These are phyloP conservation scores for Mycena epipterygia DNA, from an alignment of 768 basidiomycete genomes.

Conservation along the genomic window DNA sequence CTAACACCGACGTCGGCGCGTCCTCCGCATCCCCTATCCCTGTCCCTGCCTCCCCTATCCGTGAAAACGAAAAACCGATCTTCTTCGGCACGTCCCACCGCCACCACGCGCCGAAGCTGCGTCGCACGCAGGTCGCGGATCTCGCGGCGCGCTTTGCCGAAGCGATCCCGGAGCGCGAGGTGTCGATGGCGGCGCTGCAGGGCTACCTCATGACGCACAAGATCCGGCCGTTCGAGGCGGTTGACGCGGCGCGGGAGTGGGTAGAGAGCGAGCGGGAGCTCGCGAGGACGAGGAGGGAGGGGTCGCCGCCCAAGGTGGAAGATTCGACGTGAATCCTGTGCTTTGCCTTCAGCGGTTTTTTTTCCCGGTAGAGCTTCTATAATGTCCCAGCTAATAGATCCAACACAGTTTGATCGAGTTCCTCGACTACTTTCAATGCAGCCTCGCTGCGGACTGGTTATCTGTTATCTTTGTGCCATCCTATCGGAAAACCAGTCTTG, in stretches of 20 bases:
- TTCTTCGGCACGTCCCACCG: conserved; percentile 46
- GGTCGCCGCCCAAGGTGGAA: too few species aligned
- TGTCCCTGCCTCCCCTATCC: conserved; percentile 37
- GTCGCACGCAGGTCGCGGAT: conserved; percentile 49
- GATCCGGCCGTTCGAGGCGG: conserved; percentile 44
- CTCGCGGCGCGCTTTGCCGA: conserved; percentile 71
- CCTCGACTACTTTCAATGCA: too few species aligned
- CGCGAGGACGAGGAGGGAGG: too few species aligned
- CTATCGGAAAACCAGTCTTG: too few species aligned
- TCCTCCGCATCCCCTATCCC: not conserved
- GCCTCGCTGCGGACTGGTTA: too few species aligned
- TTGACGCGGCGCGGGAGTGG: conserved; percentile 57
- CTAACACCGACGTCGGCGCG: conserved; percentile 34
- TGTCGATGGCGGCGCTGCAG: conserved; percentile 61
- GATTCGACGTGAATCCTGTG: too few species aligned
- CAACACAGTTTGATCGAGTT: too few species aligned
- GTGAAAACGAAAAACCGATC: conserved; percentile 19
- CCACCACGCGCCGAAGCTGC: conserved; percentile 54
- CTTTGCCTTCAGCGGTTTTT: too few species aligned
- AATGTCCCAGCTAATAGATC: too few species aligned
- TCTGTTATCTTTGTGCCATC: too few species aligned
- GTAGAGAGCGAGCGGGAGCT: conserved; percentile 59
- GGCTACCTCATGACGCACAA: conserved; percentile 41
- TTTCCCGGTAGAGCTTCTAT: too few species aligned
- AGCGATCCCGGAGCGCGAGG: conserved; percentile 60